Evolutionary conservation across 805 yeast species (phyloP).

Genomic region (Yarrowia sp.): DNA sequence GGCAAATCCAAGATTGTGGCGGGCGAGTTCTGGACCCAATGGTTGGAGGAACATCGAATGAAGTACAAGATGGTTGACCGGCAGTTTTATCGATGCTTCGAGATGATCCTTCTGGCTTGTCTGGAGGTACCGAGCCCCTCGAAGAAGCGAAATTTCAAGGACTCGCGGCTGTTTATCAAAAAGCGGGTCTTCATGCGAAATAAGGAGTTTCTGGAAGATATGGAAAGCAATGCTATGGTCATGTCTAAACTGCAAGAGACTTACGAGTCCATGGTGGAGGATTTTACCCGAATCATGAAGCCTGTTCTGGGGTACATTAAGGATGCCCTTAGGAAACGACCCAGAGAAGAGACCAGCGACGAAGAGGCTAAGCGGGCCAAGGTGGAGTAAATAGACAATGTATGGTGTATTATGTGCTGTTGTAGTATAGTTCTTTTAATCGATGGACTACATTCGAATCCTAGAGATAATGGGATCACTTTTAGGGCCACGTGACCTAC

Average conservation of each 20-base stretch:
- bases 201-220: constrained; percentile 65
- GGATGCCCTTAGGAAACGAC: background rate
- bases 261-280: constrained; percentile 62
- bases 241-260: constrained; percentile 74
- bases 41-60: constrained; percentile 43
- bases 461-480: too few relatives aligned
- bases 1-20: constrained; percentile 27
- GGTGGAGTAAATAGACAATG: background rate
- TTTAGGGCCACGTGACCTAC: too few relatives aligned
- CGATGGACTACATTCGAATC: too few relatives aligned
- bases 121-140: constrained; percentile 26
- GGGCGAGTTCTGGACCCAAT: constrained; percentile 31
- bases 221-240: constrained; percentile 56
- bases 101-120: constrained; percentile 60
- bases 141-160: constrained; percentile 32
- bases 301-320: constrained; percentile 24
- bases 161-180: constrained; percentile 60
- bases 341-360: background rate
- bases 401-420: too few relatives aligned
- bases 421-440: too few relatives aligned
- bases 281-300: constrained; percentile 58
- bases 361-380: background rate
- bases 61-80: constrained; percentile 64
- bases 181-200: constrained; percentile 73
- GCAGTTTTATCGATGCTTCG: constrained; percentile 73